Base-by-base conservation (phyloP, 257 asterid species). In the Capsicum baccatum region DNA sequence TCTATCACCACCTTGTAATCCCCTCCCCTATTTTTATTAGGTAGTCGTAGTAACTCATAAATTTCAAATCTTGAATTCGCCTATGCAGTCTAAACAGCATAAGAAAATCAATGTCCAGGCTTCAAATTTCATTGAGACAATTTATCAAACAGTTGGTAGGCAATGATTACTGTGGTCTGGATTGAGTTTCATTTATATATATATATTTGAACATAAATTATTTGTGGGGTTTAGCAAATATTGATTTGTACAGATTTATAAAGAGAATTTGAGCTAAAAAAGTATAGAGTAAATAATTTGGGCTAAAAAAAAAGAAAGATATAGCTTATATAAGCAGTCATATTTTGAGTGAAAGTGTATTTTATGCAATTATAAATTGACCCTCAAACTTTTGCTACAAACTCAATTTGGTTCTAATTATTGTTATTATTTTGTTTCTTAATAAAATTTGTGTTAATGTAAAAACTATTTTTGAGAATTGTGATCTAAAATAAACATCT, bases 131-230 rank as follows among this genome's bases (percentile, higher is more conserved):
- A 71, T 6, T 63, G 82, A 48, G 85, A 33, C 90, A 91, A 79
- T 86, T 19, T 82, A 71, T 83, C 92, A 66, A 91, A 88, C 90
- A 84, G 78, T 9, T 84, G 83, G 87, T 83, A 17, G 69, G 69
- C 60, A 68, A 54, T 48, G 8, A 50, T 8, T 74, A 19, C 6
- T 50, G 26, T 48, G 19, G 19, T 54, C 80, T 19, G 17, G 42
- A 6, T 26, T 48, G 9, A 48, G 4, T 9, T 69, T 42, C 13
- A 8, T 44, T 1, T 39, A 39, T 39, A 26, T 26, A 39, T 39
- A 9, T 8, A 16, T 9, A 9, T 69, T 42, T 69, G 79, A 42
- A 35, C 79, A 8, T 47, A 42, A 69, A 42, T 39, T 15, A 42
- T 47, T 47, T 10, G 58, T 26, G 42, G 47, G 62, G 81, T 6